phyloP scores from a whole-genome alignment of 2,329 filamentous ascomycete genomes.

The Paramyrothecium roridum region DNA sequence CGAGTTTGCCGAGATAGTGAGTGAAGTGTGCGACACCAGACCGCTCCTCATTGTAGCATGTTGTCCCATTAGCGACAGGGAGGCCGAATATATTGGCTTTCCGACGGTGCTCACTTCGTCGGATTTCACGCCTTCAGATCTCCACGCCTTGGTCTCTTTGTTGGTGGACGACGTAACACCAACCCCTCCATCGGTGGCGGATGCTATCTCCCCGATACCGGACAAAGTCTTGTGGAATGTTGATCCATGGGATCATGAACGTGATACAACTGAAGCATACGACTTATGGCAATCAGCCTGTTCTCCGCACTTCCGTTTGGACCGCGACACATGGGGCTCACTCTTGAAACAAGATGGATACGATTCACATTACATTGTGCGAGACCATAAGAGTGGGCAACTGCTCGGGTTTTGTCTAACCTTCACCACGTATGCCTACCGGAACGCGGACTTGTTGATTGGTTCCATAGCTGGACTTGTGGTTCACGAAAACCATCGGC shows the following conservation, averaged over 20 bases:
- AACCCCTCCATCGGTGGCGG: background rate
- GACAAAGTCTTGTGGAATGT: slow-evolving; percentile 33
- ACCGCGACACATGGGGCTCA: slow-evolving; percentile 35
- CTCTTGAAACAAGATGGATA: slow-evolving; percentile 54
- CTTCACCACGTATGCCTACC: slow-evolving; percentile 55
- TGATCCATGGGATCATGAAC: slow-evolving; percentile 33
- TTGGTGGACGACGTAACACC: slow-evolving; percentile 40
- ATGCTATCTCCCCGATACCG: background rate
- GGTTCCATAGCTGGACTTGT: slow-evolving; percentile 54
- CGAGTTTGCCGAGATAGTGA: slow-evolving; percentile 43
- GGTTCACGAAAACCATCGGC: slow-evolving; percentile 44
- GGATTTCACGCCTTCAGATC: slow-evolving; percentile 42
- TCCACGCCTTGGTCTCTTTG: slow-evolving; percentile 48
- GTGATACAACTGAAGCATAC: slow-evolving; percentile 37
- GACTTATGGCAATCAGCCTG: slow-evolving; percentile 46
- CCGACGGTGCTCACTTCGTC: slow-evolving; percentile 49
- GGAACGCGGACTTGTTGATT: slow-evolving; percentile 47
- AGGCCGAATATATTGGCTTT: slow-evolving; percentile 37
- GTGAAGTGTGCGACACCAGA: slow-evolving; percentile 41
- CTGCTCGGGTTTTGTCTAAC: slow-evolving; percentile 59
- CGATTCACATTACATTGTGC: slow-evolving; percentile 54
- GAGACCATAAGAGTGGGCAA: slow-evolving; percentile 35
- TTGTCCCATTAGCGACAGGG: slow-evolving; percentile 38
- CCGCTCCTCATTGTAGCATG: slow-evolving; percentile 52
- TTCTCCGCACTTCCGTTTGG: slow-evolving; percentile 39